Base-by-base conservation (phyloP, 805 yeast species). In the Saccharomycopsis fibuligera region DNA sequence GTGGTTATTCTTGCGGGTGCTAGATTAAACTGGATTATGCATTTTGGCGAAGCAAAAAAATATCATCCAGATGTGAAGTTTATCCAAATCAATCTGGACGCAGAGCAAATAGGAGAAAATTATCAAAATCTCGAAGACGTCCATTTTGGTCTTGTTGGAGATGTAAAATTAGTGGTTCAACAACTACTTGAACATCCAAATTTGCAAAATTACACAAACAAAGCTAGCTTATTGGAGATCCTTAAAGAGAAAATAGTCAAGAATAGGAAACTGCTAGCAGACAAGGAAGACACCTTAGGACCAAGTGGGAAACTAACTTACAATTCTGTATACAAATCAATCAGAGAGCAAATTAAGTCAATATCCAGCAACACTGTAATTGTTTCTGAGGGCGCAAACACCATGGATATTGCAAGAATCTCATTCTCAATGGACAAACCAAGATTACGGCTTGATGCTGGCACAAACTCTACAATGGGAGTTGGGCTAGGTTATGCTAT, bases 401-500 rank as follows among this genome's bases (percentile, higher is more conserved):
- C 88, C 0, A 82, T 83, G 88, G 89, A 83, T 56, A 68, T 76
- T 21, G 81, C 87, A 1, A 67, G 89, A 42, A 68, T 78, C 9
- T 74, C 83, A 0, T 81, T 83, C 59, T 76, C 78, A 4, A 68
- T 80, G 43, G 62, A 65, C 5, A 55, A 56, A 2, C 83, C 88
- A 0, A 71, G 73, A 50, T 73, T 68, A 19, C 62, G 86, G 35
- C 62, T 83, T 21, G 90, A 83, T 57, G 86, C 86, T 2, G 89
- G 88, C 3, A 82, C 88, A 0, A 80, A 79, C 62, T 87, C 86
- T 0, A 83, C 88, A 0, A 83, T 83, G 89, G 90, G 90, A 2
- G 68, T 82, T 29, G 90, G 88, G 0, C 49, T 82, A 16, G 86
- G 87, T 0, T 83, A 83, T 57, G 82, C 84, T 1, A 75, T 83